Conservation (phyloP, 2,329 filamentous ascomycete genomes). For the Colletotrichum plurivorum region DNA sequence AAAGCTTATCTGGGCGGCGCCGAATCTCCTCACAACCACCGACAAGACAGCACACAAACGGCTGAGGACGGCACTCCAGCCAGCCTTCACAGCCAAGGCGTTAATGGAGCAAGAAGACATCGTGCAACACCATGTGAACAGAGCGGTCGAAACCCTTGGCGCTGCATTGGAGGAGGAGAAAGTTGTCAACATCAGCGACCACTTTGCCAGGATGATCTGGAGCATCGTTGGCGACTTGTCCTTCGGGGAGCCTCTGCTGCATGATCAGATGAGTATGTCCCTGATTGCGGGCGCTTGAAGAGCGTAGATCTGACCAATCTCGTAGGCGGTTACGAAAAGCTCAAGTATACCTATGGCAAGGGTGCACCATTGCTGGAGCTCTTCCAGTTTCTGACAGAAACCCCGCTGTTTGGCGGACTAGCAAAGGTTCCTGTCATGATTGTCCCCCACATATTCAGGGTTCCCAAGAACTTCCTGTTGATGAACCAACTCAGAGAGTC, state of each 20-base stretch:
- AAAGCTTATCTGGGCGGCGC: constrained; percentile 24
- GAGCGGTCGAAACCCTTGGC: background rate
- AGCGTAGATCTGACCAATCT: background rate
- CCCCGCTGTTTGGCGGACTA: constrained; percentile 11
- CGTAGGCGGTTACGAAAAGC: constrained; percentile 19
- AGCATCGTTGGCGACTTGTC: constrained; percentile 24
- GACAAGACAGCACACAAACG: constrained; percentile 20
- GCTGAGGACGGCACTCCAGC: constrained; percentile 17
- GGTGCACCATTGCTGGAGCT: constrained; percentile 21
- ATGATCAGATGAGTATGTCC: constrained; percentile 30
- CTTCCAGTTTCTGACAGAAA: constrained; percentile 24
- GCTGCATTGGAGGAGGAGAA: background rate
- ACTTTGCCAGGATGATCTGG: constrained; percentile 27
- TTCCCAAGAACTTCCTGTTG: constrained; percentile 28
- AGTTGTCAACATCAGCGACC: constrained; percentile 1
- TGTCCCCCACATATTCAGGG: constrained; percentile 21
- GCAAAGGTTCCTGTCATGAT: constrained; percentile 23
- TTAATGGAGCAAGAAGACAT: constrained; percentile 32
- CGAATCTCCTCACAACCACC: constrained; percentile 12
- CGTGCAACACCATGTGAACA: constrained; percentile 12
- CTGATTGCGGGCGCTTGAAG: rapidly evolving
- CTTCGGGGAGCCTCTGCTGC: constrained; percentile 23
- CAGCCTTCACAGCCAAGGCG: constrained; percentile 28
- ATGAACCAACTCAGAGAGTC: constrained; percentile 29
- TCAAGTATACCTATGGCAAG: constrained; percentile 4